Percentiles rank a stretch among this genome's conserved stretches.
phyloP scores from a whole-genome alignment of 1,139 yeast species.

The Spencermartinsiella ligniputridi region DNA sequence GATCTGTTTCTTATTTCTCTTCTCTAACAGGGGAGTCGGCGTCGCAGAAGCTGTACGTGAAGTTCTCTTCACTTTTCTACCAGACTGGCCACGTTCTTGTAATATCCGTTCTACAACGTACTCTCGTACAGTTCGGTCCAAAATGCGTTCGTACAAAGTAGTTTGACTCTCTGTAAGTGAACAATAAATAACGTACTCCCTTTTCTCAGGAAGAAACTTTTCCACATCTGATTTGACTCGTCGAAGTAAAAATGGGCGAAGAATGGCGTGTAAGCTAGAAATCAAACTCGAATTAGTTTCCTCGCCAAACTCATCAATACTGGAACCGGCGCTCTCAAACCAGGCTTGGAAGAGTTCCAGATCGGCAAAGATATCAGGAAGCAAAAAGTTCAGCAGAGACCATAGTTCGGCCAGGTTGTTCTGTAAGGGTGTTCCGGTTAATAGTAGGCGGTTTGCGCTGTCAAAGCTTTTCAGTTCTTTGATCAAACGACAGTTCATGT shows the following conservation, averaged over 20 bases:
- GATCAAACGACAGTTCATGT: conserved; percentile 71
- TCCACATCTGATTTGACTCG: conserved; percentile 72
- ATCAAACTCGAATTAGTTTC: conserved; percentile 63
- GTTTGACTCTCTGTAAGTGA: conserved; percentile 61
- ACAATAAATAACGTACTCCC: conserved; percentile 79
- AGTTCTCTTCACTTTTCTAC: neutral
- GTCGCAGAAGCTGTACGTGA: neutral
- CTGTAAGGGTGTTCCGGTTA: conserved; percentile 94
- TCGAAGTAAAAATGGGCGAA: conserved; percentile 82
- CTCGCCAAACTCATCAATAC: conserved; percentile 41
- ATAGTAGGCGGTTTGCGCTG: conserved; percentile 58
- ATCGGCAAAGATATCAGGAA: conserved; percentile 92
- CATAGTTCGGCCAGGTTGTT: conserved; percentile 84
- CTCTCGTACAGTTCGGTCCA: conserved; percentile 40
- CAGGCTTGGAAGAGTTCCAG: conserved; percentile 84
- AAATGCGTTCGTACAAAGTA: conserved; percentile 56
- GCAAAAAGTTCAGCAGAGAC: conserved; percentile 81
- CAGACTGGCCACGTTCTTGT: conserved; percentile 15
- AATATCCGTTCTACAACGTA: conserved; percentile 36
- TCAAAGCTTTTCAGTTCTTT: conserved; percentile 61
- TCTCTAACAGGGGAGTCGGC: neutral
- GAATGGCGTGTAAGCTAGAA: conserved; percentile 74
- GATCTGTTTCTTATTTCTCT: conserved; percentile 2
- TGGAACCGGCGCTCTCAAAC: conserved; percentile 61
- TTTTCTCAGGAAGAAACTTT: conserved; percentile 72